Percentiles rank a stretch among this genome's conserved stretches.
These are phyloP conservation scores for Neobulgaria alba DNA, from an alignment of 2,329 filamentous ascomycete genomes.

Conservation along the genomic window DNA sequence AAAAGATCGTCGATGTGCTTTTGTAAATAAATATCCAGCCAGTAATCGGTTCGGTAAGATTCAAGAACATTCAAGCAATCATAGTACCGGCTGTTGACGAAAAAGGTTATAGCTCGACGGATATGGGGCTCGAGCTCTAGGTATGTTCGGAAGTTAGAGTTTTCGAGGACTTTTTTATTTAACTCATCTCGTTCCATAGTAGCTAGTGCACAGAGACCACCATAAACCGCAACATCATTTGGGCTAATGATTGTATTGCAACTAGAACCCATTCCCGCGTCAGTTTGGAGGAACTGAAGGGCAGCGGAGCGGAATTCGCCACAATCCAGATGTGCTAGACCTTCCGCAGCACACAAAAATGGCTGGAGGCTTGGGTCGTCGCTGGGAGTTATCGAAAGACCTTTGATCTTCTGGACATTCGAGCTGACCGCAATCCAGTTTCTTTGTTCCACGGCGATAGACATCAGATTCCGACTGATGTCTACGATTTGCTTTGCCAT, in stretches of 20 bases:
- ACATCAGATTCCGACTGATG: conserved; percentile 70
- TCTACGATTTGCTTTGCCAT: conserved; percentile 76
- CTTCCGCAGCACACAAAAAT: conserved; percentile 48
- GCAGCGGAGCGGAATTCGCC: conserved; percentile 60
- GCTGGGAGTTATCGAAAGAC: conserved; percentile 31
- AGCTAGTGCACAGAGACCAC: conserved; percentile 80
- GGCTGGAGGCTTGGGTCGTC: conserved; percentile 41
- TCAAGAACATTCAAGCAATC: conserved; percentile 76
- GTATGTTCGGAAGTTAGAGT: conserved; percentile 71
- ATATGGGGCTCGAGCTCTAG: conserved; percentile 92
- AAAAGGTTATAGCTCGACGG: conserved; percentile 80
- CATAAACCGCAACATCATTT: conserved; percentile 89
- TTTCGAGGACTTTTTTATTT: conserved; percentile 70
- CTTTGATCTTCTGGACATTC: conserved; percentile 59
- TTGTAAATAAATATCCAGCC: conserved; percentile 82
- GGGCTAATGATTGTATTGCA: conserved; percentile 67
- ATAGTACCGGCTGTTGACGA: conserved; percentile 84
- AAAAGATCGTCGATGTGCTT: conserved; percentile 65
- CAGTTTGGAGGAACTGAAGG: conserved; percentile 44
- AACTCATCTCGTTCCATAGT: conserved; percentile 77
- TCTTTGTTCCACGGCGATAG: conserved; percentile 63
- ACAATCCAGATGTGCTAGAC: conserved; percentile 50
- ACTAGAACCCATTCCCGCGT: conserved; percentile 38
- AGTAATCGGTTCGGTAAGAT: conserved; percentile 72
- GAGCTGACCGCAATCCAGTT: conserved; percentile 66